Evolutionary conservation across 768 basidiomycete genomes (phyloP), one percentile per base, ranked within the genome.

Genomic region (Podaxis sp.): DNA sequence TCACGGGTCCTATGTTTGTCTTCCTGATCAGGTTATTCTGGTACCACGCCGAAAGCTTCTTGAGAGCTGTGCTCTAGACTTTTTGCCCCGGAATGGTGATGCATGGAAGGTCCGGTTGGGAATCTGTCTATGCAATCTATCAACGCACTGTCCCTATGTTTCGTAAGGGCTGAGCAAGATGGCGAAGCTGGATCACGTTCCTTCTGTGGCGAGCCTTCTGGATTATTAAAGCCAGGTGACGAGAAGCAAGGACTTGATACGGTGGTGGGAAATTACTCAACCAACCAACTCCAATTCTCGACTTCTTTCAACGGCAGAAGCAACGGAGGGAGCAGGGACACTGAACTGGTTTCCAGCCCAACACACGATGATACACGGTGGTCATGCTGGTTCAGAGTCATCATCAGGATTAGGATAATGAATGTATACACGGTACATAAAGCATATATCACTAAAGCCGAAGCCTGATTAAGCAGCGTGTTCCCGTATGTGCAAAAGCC

Each of bases 361-460:
- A 61, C 15, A 40, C 59, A 61, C 51, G 59, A 44, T 26, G 8
- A 36, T 46, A 13, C 57, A 58, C 57, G 57, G 52, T 30, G 12
- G 38, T 3, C 12, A 33, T 36, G 15, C 22, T n/a, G 28, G 15
- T 24, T 19, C 48, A 48, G 13, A 17, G 15, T 3, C 40, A n/a
- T 22, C 19, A 24, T 51, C 49, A 28, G 49, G 19, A 24, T 28
- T 15, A 4, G 49, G 49, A 22, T 19, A 22, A 24, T 51, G 12
- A 13, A 51, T 28, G 13, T 51, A 46, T 51, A 52, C 24, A 49
- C 56, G 56, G 33, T 66, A 61, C 48, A 61, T 62, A 40, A 58
- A 53, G 63, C 57, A 58, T 17, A 38, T 38, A 52, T 48, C 38
- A 44, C 42, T 58, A 52, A 11, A n/a, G 8, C 8, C 8, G 17